Conservation (phyloP, 148 eudicot species). For the Nepenthes mirabilis region DNA sequence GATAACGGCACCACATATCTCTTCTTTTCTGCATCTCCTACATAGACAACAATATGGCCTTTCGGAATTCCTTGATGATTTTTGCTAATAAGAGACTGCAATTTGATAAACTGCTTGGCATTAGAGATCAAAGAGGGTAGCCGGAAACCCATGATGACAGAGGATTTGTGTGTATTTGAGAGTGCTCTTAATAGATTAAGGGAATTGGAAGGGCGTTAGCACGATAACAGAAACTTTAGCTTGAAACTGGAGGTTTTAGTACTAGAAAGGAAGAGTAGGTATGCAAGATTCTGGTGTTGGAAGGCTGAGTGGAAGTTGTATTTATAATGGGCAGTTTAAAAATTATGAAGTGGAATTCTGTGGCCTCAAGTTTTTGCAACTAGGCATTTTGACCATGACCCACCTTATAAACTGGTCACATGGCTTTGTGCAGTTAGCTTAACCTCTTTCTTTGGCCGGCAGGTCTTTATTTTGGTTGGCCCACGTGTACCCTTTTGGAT, state of each 20-base stretch:
- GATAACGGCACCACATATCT: slow-evolving; percentile 45
- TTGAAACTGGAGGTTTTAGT: neutral
- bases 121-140: slow-evolving; percentile 14
- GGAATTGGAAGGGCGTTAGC: neutral
- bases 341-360: neutral
- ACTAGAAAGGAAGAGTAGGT: too few species aligned
- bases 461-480: neutral
- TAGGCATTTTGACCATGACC: slow-evolving; percentile 1
- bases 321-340: slow-evolving; percentile 2
- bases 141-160: slow-evolving; percentile 10
- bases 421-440: slow-evolving; percentile 3
- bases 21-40: slow-evolving; percentile 37
- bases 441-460: too few species aligned
- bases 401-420: slow-evolving; percentile 12
- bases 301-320: slow-evolving; percentile 1
- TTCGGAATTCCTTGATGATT: slow-evolving; percentile 20
- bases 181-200: neutral
- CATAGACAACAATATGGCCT: slow-evolving; percentile 51
- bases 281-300: neutral
- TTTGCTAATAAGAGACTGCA: neutral
- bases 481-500: too few species aligned
- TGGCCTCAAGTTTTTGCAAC: neutral
- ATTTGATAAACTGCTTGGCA: slow-evolving; percentile 14
- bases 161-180: neutral
- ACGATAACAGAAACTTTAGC: too few species aligned